Base-by-base conservation (phyloP, 2,329 filamentous ascomycete species). In the Sclerotinia minor region DNA sequence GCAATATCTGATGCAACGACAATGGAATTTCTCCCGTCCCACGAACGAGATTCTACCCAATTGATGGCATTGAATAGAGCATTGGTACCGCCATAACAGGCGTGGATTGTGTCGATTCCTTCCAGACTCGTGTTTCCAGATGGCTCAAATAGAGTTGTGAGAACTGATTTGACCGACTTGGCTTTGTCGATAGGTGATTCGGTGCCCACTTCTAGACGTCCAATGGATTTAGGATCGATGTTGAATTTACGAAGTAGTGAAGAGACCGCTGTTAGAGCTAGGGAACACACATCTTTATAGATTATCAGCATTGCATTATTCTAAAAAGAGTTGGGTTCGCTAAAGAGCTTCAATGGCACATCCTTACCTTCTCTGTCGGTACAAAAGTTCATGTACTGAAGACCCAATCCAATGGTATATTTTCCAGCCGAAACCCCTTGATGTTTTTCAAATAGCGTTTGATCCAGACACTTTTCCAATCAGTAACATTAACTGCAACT, bases 361-460 rank as follows among this genome's bases (percentile, higher is more conserved):
- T 32, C 1, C 47, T 38, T 79, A 93, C 91, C 91, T 83, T 95
- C 92, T 78, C 91, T 88, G 78, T 95, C 92, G 80, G 94, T 92
- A 79, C 92, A 94, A 82, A 94, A 95, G 83, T 88, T 89, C 92
- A 95, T 95, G 82, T 91, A 92, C 78, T 90, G 94, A 85, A 94
- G 92, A 76, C 92, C 92, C 67, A 95, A 88, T 79, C 92, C 92
- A 81, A 95, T 94, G 77, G 92, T 95, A 85, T 95, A 95, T 82
- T 95, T 95, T 73, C 92, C 92, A 68, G 87, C 79, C 78, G 85
- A 86, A 77, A 92, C 91, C 79, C 91, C 91, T 85, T 94, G 91
- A 81, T 92, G 92, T 81, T 92, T 91, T 80, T 94, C 91, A 71
- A 95, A 86, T 79, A 93, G 90, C 68, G 83, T 79, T 82, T 95